Conservation (phyloP, 1,284 basidiomycete genomes). For the Hortiboletus rubellus region DNA sequence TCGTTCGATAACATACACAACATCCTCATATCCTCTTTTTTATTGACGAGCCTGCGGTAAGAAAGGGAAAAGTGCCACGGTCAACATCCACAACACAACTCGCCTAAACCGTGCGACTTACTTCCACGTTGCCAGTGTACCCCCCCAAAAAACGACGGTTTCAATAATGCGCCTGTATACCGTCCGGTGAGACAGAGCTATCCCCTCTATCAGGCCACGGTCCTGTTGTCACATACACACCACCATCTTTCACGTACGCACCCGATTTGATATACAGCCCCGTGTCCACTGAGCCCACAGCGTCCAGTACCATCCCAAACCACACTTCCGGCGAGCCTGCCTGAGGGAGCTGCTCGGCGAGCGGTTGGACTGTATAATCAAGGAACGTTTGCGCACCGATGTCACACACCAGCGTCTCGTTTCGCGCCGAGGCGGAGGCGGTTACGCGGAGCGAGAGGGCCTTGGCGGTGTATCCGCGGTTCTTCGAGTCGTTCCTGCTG, state of each 20-base stretch:
- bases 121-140: constrained; percentile 45
- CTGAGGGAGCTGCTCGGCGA: constrained; percentile 44
- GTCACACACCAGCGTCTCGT: constrained; percentile 43
- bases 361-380: constrained; percentile 55
- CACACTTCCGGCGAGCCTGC: constrained; percentile 39
- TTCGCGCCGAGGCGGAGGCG: constrained; percentile 54
- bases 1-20: constrained; percentile 22
- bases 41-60: constrained; percentile 13
- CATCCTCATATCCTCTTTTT: constrained; percentile 11
- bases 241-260: constrained; percentile 47
- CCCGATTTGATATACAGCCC: constrained; percentile 42
- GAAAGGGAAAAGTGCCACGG: too few relatives aligned
- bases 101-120: constrained; percentile 26
- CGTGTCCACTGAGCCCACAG: constrained; percentile 37
- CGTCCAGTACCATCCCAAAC: constrained; percentile 48
- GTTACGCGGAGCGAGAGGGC: constrained; percentile 55
- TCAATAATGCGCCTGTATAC: constrained; percentile 29
- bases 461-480: constrained; percentile 63
- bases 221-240: constrained; percentile 47
- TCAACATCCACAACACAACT: not conserved
- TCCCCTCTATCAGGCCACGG: constrained; percentile 34
- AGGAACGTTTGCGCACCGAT: constrained; percentile 55
- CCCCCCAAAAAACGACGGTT: constrained; percentile 50
- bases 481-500: constrained; percentile 60
- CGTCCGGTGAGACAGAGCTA: constrained; percentile 8